These are phyloP conservation scores for Solanum stenotomum DNA, from an alignment of 257 asterid genomes.

Conservation along the genomic window DNA sequence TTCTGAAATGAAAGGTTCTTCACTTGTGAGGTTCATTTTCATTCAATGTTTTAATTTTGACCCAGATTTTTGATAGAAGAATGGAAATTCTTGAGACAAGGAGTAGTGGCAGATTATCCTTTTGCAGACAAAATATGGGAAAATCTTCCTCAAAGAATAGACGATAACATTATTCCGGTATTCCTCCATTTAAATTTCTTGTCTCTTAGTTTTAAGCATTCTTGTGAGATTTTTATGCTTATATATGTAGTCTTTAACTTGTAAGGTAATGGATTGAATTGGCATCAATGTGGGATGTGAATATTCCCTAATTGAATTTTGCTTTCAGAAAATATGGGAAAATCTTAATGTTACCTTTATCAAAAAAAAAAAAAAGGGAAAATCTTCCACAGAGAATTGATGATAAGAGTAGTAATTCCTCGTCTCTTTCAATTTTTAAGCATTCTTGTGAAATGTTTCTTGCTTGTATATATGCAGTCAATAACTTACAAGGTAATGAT, in stretches of 20 bases:
- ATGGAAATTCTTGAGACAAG: slow-evolving; percentile 48
- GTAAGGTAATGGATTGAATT: background rate
- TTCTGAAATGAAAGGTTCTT: background rate
- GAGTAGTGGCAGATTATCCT: slow-evolving; percentile 31
- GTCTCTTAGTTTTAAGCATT: background rate
- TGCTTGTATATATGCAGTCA: background rate
- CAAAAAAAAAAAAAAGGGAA: slow-evolving; percentile 27
- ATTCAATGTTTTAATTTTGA: background rate
- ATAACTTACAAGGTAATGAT: background rate
- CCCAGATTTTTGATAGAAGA: slow-evolving; percentile 80
- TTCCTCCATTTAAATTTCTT: slow-evolving; percentile 5
- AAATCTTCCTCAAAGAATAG: slow-evolving; percentile 42
- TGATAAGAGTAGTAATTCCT: slow-evolving; percentile 45
- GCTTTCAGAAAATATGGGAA: slow-evolving; percentile 32
- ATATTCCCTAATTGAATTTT: background rate
- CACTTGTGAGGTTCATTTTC: background rate
- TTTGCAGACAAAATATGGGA: slow-evolving; percentile 51
- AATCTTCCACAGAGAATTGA: slow-evolving; percentile 42
- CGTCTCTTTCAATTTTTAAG: background rate
- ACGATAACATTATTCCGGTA: slow-evolving; percentile 55
- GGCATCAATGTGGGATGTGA: background rate
- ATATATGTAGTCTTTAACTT: background rate
- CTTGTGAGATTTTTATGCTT: background rate
- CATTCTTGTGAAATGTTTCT: background rate
- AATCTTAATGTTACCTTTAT: slow-evolving; percentile 9